Evolutionary conservation across 768 basidiomycete genomes (phyloP).

Genomic region (Lactarius hengduanensis): DNA sequence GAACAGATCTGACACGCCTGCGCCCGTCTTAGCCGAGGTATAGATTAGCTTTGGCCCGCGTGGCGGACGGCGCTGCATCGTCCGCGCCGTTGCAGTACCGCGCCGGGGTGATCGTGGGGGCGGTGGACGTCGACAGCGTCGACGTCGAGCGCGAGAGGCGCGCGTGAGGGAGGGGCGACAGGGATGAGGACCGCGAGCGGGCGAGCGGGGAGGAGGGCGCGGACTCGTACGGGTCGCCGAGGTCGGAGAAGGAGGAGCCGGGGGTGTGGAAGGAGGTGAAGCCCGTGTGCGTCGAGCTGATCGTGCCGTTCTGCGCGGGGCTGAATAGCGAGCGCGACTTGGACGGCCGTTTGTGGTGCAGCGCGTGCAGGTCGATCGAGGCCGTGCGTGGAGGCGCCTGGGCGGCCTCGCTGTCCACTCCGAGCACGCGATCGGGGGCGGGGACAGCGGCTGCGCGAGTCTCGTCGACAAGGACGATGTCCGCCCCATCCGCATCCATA

Average conservation of each 20-base stretch:
- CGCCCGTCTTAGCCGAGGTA: constrained; percentile 76
- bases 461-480: constrained; percentile 15
- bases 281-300: constrained; percentile 56
- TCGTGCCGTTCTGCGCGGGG: constrained; percentile 45
- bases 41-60: constrained; percentile 67
- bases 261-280: constrained; percentile 75
- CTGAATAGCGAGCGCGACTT: constrained; percentile 47
- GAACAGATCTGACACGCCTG: constrained; percentile 70
- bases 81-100: constrained; percentile 23
- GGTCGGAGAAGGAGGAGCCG: constrained; percentile 70
- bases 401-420: constrained; percentile 26
- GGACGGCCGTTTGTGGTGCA: constrained; percentile 36
- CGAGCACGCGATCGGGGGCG: not conserved
- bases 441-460: not conserved
- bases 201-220: constrained; percentile 60
- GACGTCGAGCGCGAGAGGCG: constrained; percentile 24
- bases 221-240: constrained; percentile 44
- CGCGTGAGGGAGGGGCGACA: constrained; percentile 28
- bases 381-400: constrained; percentile 31
- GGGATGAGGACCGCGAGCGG: constrained; percentile 30
- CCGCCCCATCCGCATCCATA: not conserved
- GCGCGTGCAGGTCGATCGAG: constrained; percentile 37
- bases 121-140: constrained; percentile 29
- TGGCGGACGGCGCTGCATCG: constrained; percentile 40
- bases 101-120: constrained; percentile 32